Conservation (phyloP, 176 grass and related monocot species). For the Paspalum notatum region DNA sequence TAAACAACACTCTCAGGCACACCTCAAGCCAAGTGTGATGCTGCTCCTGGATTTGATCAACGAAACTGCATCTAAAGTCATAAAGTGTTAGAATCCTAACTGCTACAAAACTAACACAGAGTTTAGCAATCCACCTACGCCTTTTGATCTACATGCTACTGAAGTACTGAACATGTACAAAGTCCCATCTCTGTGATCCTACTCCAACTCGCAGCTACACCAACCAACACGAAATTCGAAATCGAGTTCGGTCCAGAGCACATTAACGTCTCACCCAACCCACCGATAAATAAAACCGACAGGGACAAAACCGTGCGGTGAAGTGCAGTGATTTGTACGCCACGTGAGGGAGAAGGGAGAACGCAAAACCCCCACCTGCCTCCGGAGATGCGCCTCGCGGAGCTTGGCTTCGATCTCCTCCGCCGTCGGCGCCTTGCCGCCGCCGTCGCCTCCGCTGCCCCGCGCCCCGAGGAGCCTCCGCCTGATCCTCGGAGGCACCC, state of each 20-base stretch:
- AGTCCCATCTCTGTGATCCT: not conserved
- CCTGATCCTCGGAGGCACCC: slow-evolving; percentile 76
- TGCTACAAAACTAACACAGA: not conserved
- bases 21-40: not conserved
- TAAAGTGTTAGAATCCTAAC: not conserved
- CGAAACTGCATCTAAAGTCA: too few relatives aligned
- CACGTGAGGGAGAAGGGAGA: not conserved
- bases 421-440: slow-evolving; percentile 45
- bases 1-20: not conserved
- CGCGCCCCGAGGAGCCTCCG: slow-evolving; percentile 57
- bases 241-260: not conserved
- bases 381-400: slow-evolving; percentile 65
- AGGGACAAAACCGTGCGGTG: not conserved
- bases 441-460: not conserved
- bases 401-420: slow-evolving; percentile 91
- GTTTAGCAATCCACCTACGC: not conserved
- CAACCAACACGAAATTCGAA: slow-evolving; percentile 16
- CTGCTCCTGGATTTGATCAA: slow-evolving; percentile 1
- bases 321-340: not conserved
- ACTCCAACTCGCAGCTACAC: not conserved
- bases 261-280: not conserved
- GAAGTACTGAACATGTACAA: not conserved
- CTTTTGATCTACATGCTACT: not conserved
- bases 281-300: not conserved
- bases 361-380: slow-evolving; percentile 59